phyloP scores from a whole-genome alignment of 2,329 filamentous ascomycete species.

The Cephalotrichum gorgonifer region DNA sequence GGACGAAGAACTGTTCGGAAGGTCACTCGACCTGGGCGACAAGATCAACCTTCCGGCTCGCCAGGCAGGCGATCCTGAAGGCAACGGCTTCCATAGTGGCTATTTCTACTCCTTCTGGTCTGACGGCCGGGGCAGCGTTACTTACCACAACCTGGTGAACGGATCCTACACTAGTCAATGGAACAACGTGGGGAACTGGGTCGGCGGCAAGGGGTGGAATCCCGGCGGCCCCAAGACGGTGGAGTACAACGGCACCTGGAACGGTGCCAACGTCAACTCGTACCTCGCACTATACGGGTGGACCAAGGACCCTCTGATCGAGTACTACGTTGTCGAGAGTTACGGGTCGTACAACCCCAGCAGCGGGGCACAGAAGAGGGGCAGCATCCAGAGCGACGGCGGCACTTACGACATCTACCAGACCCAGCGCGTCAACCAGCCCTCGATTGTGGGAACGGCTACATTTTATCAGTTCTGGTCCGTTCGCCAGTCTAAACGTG shows the following conservation, averaged over 20 bases:
- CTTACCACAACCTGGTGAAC: constrained; percentile 30
- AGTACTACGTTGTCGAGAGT: constrained; percentile 27
- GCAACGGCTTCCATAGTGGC: constrained; percentile 23
- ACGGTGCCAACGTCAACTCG: background rate
- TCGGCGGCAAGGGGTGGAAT: constrained; percentile 49
- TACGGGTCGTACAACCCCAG: constrained; percentile 25
- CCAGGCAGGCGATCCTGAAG: constrained; percentile 20
- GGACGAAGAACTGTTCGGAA: background rate
- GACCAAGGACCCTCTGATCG: constrained; percentile 22
- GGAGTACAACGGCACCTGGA: background rate
- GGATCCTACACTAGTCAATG: constrained; percentile 34
- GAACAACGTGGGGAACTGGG: constrained; percentile 38
- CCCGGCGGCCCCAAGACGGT: constrained; percentile 36
- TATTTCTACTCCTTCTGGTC: constrained; percentile 40
- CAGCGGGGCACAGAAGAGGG: constrained; percentile 19
- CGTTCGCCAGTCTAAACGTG: constrained; percentile 30
- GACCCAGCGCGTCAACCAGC: constrained; percentile 26
- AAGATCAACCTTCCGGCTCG: background rate
- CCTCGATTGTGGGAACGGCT: constrained; percentile 34
- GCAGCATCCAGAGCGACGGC: constrained; percentile 24
- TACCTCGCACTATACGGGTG: constrained; percentile 28
- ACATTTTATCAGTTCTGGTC: constrained; percentile 45
- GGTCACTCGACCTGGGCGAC: background rate
- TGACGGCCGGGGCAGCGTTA: constrained; percentile 28
- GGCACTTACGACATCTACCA: constrained; percentile 25